A percentile compares a stretch with the other conserved stretches of the same genome.
These are phyloP conservation scores for Talaromyces liani DNA, from an alignment of 495 filamentous ascomycete species.

Conservation along the genomic window DNA sequence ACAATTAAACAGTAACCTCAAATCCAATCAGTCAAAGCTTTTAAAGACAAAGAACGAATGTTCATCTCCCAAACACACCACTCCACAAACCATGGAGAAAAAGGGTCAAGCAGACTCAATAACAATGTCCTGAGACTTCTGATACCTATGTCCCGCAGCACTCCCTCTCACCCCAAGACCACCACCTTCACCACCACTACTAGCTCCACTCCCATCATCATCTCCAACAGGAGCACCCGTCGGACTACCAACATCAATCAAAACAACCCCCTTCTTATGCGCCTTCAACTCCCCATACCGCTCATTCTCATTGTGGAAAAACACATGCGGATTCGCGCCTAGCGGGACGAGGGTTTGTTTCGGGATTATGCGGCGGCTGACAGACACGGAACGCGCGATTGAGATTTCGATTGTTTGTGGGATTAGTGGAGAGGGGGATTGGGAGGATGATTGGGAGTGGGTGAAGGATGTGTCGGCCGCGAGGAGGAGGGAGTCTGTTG, in stretches of 20 bases:
- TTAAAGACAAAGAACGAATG: background rate
- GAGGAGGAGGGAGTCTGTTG: background rate
- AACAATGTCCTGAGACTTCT: slow-evolving; percentile 28
- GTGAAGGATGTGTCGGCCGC: background rate
- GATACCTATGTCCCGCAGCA: slow-evolving; percentile 19
- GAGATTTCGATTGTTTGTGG: slow-evolving; percentile 26
- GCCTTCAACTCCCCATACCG: slow-evolving; percentile 6
- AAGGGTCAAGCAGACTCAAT: slow-evolving; percentile 27
- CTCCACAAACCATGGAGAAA: background rate
- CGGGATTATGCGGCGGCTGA: slow-evolving; percentile 22
- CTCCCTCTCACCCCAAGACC: background rate
- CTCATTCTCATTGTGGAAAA: background rate
- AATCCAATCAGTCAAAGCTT: background rate
- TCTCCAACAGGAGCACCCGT: background rate
- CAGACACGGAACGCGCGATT: slow-evolving; percentile 33
- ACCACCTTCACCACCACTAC: background rate
- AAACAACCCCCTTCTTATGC: slow-evolving; percentile 17
- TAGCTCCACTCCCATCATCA: too few relatives aligned
- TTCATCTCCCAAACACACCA: background rate
- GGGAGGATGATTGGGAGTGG: background rate
- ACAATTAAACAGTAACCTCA: background rate
- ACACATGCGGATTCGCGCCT: slow-evolving; percentile 4
- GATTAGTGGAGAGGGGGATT: background rate
- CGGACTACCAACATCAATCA: slow-evolving; percentile 21
- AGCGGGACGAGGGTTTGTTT: slow-evolving; percentile 32